Evolutionary conservation across 441 rosid species (phyloP).

Genomic region (Caryocar brasiliense): DNA sequence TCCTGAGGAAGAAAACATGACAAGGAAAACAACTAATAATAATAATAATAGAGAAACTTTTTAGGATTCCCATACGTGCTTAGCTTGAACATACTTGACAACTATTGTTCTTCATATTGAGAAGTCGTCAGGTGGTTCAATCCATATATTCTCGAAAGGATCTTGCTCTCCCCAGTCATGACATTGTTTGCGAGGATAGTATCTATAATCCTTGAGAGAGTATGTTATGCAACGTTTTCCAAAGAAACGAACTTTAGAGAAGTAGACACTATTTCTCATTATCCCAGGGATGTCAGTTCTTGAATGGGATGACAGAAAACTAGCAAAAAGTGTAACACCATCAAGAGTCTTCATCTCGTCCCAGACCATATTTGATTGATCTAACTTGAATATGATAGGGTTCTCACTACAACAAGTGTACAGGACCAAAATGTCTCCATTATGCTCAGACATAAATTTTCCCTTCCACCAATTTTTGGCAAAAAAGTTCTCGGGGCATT

Average conservation of each 20-base stretch:
- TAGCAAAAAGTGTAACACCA: slow-evolving; percentile 48
- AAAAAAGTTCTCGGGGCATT: slow-evolving; percentile 38
- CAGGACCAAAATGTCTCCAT: slow-evolving; percentile 46
- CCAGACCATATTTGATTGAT: slow-evolving; percentile 36
- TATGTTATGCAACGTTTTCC: slow-evolving; percentile 60
- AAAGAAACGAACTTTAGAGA: slow-evolving; percentile 53
- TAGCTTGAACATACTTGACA: slow-evolving; percentile 3
- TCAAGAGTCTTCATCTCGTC: slow-evolving; percentile 39
- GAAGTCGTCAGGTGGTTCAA: slow-evolving; percentile 42
- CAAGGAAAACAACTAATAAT: background rate
- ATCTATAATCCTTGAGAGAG: slow-evolving; percentile 44
- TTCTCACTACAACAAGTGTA: slow-evolving; percentile 40
- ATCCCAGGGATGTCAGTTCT: slow-evolving; percentile 34
- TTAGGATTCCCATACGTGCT: background rate
- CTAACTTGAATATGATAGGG: slow-evolving; percentile 43
- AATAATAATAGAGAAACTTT: no score
- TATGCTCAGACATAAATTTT: slow-evolving; percentile 42
- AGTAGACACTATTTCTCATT: slow-evolving; percentile 46
- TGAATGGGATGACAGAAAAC: slow-evolving; percentile 48
- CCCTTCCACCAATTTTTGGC: slow-evolving; percentile 56
- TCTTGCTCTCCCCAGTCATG: slow-evolving; percentile 61
- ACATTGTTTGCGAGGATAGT: slow-evolving; percentile 58
- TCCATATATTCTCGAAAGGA: slow-evolving; percentile 60
- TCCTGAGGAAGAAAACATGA: background rate
- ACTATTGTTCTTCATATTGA: slow-evolving; percentile 18